Base-by-base conservation (phyloP, 2,329 filamentous ascomycete species). In the Neonectria ditissima region DNA sequence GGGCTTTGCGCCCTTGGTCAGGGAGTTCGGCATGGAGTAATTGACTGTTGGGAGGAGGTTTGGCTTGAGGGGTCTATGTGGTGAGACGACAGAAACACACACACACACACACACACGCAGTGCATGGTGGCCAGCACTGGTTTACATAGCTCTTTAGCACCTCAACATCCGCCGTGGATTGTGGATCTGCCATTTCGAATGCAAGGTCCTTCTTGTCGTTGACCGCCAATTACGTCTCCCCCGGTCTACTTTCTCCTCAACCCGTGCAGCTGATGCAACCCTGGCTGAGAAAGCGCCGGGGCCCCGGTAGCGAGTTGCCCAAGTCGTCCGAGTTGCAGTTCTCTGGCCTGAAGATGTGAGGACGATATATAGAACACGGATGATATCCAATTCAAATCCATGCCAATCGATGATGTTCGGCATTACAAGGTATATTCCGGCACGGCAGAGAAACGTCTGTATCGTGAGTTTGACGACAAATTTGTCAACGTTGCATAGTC, bases 1-100 rank as follows among this genome's bases (percentile, higher is more conserved):
- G 6, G 48, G 16, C 5, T 47, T 34, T 11, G 55, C 43, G 32
- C 60, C 55, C 18, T 30, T 48, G 16, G 37, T 50, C 26, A 59
- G 20, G 28, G 60, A 50, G 14, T 20, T 37, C 22, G 50, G 32
- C 24, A 54, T 59, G 3, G 10, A 37, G 18, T 16, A 9, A 7
- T 11, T n/a, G n/a, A 7, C 16, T 30, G 5, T 6, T 11, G 24
- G 20, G 52, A 22, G 16, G 6, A 16, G 34, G 24, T n/a, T 48
- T 30, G 45, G 10, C 14, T 20, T 44, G 28, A 9, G 39, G 26
- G 16, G 9, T 30, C 26, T 18, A 10, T 18, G 11, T 5, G 2
- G 10, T 48, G 45, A 34, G n/a, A n/a, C n/a, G n/a, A n/a, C n/a
- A n/a, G n/a, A n/a, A n/a, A n/a, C n/a, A n/a, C n/a, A n/a, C n/a